These are phyloP conservation scores for Pachyrhizus erosus DNA, from an alignment of 306 rosid genomes.

Conservation along the genomic window DNA sequence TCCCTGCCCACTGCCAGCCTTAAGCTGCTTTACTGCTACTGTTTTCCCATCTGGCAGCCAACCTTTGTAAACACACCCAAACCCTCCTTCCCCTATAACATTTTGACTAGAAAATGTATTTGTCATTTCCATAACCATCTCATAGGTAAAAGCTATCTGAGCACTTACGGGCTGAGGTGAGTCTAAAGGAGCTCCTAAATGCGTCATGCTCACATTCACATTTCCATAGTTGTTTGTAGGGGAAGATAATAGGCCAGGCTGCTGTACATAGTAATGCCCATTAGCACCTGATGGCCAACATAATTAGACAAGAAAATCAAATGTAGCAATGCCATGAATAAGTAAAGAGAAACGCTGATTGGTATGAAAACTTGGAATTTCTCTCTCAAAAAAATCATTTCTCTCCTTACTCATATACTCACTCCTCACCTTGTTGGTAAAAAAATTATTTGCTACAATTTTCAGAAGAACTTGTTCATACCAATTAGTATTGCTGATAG, in stretches of 20 bases:
- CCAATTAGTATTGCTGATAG: not conserved
- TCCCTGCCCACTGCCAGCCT: slow-evolving; percentile 93
- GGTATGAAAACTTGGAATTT: not conserved
- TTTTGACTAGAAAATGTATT: slow-evolving; percentile 65
- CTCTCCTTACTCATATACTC: not conserved
- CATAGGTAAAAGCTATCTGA: slow-evolving; percentile 69
- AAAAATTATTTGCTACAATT: not conserved
- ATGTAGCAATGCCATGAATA: not conserved
- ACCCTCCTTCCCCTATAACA: slow-evolving; percentile 88
- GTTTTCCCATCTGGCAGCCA: slow-evolving; percentile 61
- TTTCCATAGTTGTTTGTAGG: slow-evolving; percentile 47
- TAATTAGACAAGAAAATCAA: slow-evolving; percentile 29
- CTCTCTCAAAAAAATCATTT: not conserved
- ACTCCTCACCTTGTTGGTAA: not conserved
- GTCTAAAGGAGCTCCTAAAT: slow-evolving; percentile 49
- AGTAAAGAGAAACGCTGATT: not conserved
- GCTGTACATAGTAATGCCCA: slow-evolving; percentile 59
- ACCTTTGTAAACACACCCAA: slow-evolving; percentile 88
- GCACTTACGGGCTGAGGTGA: slow-evolving; percentile 44
- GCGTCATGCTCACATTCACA: slow-evolving; percentile 42
- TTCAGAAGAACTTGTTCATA: not conserved
- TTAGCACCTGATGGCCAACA: slow-evolving; percentile 53
- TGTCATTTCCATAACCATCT: slow-evolving; percentile 73
- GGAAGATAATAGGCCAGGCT: slow-evolving; percentile 38
- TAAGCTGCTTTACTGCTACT: slow-evolving; percentile 93